Conservation (phyloP, 2,329 filamentous ascomycete species). For the Phialocephala subalpina region DNA sequence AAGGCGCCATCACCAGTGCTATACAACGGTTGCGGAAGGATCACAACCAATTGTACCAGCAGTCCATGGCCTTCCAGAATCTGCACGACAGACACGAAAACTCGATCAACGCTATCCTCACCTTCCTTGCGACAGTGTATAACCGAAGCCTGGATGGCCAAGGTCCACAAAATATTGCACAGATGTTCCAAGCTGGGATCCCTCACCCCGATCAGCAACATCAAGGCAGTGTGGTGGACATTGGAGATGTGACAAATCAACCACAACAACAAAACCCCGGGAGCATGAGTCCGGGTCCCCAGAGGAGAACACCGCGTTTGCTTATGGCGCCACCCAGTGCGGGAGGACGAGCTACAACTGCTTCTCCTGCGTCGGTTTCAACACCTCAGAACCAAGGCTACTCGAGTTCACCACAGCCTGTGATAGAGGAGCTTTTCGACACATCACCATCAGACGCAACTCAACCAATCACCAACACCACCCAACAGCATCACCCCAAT, state of each 20-base stretch:
- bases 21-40: constrained; percentile 84
- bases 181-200: constrained; percentile 82
- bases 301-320: constrained; percentile 40
- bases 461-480: constrained; percentile 62
- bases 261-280: constrained; percentile 36
- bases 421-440: constrained; percentile 70
- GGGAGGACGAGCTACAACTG: constrained; percentile 28
- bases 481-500: constrained; percentile 62
- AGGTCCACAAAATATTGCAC: constrained; percentile 78
- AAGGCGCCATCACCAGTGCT: constrained; percentile 83
- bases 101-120: constrained; percentile 98
- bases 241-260: constrained; percentile 59
- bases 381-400: constrained; percentile 38
- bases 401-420: constrained; percentile 49
- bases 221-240: constrained; percentile 66
- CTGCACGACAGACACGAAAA: constrained; percentile 97
- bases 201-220: constrained; percentile 59
- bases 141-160: constrained; percentile 91
- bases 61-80: constrained; percentile 87
- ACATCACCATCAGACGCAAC: constrained; percentile 54
- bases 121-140: constrained; percentile 96
- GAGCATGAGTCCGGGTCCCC: constrained; percentile 42
- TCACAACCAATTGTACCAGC: constrained; percentile 86
- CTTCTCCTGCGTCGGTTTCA: constrained; percentile 40
- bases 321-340: constrained; percentile 43